Base-by-base conservation (phyloP, 306 rosid species). In the Vachellia pachyceras region DNA sequence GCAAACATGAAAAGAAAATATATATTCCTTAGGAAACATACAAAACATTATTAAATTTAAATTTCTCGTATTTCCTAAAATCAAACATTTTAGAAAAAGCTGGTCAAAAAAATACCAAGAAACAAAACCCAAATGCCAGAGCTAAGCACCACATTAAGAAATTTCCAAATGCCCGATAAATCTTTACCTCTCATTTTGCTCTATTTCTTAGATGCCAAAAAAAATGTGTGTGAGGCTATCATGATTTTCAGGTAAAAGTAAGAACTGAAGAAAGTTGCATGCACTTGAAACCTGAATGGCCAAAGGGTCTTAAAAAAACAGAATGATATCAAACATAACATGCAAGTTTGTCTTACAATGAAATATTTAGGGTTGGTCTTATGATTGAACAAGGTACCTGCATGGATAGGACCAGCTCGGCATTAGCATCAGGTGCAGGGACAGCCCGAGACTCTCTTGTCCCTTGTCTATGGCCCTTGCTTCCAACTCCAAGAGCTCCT, bases 381-480 rank as follows among this genome's bases (percentile, higher is more conserved):
- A 35, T 6, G 33, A 80, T 42, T 61, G 69, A 80, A 63, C 45
- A 14, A 49, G 64, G 47, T 77, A 95, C 99, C 99, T 92, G 98
- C 97, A 96, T 93, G 75, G 99, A 96, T 83, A 85, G 70, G 61
- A 86, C 94, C 80, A 96, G 84, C 82, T 96, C 99, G 73, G 99
- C 99, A 88, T 96, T 96, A 84, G 99, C 99, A 83, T 96, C 98
- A 64, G 99, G 99, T 36, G 99, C 99, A 69, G 99, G 99, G 74
- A 96, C 2, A 0, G 99, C 99, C 76, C 94, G 93, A 69, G 97
- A 96, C 50, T 93, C 98, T 77, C 93, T 86, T 70, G 90, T 72
- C 57, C 93, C 95, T 85, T 75, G 87, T 78, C 93, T 89, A 84
- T 89, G 96, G 64, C 91, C 97, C 77, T 93, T 93, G 88, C 86